A percentile compares a stretch with the other conserved stretches of the same genome.
Conservation (phyloP, 345 rosid genomes). For the Rhodamnia argentea region DNA sequence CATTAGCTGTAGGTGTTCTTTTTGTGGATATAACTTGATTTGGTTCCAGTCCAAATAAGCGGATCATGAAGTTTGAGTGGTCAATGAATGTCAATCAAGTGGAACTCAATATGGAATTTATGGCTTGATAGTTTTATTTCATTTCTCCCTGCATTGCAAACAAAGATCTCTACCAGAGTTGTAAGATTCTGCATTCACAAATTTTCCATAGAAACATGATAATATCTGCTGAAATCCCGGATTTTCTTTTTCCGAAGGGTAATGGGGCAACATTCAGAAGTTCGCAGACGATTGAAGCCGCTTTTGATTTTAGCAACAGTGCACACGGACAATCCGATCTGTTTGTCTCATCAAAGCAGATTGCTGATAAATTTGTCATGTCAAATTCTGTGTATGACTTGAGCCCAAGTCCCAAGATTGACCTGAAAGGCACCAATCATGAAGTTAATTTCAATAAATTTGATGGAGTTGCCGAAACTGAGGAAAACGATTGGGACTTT, state of each 20-base stretch:
- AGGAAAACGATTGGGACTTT: conserved; percentile 38
- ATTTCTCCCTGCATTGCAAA: not conserved
- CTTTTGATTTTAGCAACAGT: not conserved
- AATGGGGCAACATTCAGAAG: not conserved
- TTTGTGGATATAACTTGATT: not conserved
- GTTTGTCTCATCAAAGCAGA: not conserved
- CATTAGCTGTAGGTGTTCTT: not conserved
- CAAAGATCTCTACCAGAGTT: not conserved
- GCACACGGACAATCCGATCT: not conserved
- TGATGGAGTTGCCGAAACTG: conserved; percentile 11
- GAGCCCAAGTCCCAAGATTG: not conserved
- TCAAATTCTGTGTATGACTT: not conserved
- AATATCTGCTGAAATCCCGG: not conserved
- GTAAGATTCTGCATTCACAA: not conserved
- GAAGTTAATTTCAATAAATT: not conserved
- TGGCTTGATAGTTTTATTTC: not conserved
- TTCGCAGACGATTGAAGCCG: not conserved
- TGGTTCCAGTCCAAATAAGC: not conserved
- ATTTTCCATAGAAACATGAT: not conserved
- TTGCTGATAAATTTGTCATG: not conserved
- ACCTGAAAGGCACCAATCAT: not conserved
- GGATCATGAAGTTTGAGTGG: not conserved
- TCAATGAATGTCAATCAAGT: not conserved
- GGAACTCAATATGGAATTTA: not conserved
- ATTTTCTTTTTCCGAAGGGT: not conserved